Evolutionary conservation across 2,329 filamentous ascomycete species (phyloP).

Genomic region (Calonectria fujianensis): DNA sequence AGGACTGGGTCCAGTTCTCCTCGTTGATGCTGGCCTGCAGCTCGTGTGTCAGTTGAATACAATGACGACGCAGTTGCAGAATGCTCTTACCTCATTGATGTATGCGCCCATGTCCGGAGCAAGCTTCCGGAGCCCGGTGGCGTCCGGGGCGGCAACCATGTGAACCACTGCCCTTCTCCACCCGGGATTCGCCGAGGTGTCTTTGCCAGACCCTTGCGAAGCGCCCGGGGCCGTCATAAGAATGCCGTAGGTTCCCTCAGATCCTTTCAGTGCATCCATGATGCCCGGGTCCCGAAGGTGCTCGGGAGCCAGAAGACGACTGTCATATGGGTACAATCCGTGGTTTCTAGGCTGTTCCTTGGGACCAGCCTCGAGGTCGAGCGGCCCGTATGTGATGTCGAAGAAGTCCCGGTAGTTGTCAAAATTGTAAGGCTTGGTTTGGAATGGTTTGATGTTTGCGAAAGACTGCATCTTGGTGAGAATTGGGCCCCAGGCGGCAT

Average conservation of each 20-base stretch:
- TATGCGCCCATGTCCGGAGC: constrained; percentile 12
- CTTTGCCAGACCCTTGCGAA: not conserved
- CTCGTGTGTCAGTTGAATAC: not conserved
- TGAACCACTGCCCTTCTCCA: constrained; percentile 7
- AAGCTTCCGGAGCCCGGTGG: not conserved
- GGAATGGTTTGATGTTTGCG: not conserved
- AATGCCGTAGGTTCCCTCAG: constrained; percentile 8
- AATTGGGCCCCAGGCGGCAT: not conserved
- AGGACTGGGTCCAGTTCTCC: constrained; percentile 4
- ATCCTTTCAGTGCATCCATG: constrained; percentile 1
- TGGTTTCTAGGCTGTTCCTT: constrained; percentile 2
- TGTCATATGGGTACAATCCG: not conserved
- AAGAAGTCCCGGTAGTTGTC: constrained; percentile 11
- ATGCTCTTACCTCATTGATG: not conserved
- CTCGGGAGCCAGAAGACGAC: not conserved
- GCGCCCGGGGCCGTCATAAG: not conserved
- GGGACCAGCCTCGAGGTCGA: not conserved
- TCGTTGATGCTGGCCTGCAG: not conserved
- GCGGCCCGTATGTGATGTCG: not conserved
- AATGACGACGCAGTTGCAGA: no score
- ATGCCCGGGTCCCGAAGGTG: not conserved
- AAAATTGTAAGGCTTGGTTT: constrained; percentile 17
- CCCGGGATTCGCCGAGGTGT: not conserved
- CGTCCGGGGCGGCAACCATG: constrained; percentile 5
- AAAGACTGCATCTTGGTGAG: constrained; percentile 19